Evolutionary conservation across 2,329 filamentous ascomycete species (phyloP).

Genomic region (Phaeoacremonium minimum): DNA sequence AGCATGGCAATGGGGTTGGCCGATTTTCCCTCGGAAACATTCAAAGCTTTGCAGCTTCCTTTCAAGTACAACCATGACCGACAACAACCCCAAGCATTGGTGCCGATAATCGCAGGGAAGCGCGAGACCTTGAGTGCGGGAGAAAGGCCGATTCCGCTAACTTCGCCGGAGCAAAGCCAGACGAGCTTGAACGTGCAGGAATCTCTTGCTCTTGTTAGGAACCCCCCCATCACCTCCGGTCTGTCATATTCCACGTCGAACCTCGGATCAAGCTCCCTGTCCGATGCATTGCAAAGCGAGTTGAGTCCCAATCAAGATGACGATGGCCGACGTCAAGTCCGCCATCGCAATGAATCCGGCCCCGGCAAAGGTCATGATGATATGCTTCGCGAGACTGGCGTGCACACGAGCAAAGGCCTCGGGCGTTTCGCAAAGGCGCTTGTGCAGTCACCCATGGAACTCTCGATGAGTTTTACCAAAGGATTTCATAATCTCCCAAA

Average conservation of each 20-base stretch:
- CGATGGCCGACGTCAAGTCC: conserved; percentile 19
- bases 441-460: conserved; percentile 74
- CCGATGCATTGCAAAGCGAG: background rate
- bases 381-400: conserved; percentile 38
- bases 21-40: conserved; percentile 56
- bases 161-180: conserved; percentile 38
- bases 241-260: conserved; percentile 8
- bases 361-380: conserved; percentile 6
- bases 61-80: conserved; percentile 21
- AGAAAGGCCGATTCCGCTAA: conserved; percentile 33
- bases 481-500: conserved; percentile 81
- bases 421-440: conserved; percentile 64
- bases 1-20: conserved; percentile 74
- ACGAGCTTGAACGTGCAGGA: conserved; percentile 33
- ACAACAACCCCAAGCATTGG: conserved; percentile 13
- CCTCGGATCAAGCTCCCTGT: conserved; percentile 1
- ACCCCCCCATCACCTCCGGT: conserved; percentile 45
- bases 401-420: conserved; percentile 60
- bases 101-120: conserved; percentile 25
- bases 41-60: conserved; percentile 30
- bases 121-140: background rate
- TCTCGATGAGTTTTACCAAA: conserved; percentile 71
- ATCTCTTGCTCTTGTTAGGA: conserved; percentile 43
- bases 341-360: conserved; percentile 1
- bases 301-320: conserved; percentile 29